phyloP scores from a whole-genome alignment of 2,329 filamentous ascomycete species.

The Fusarium piperis region DNA sequence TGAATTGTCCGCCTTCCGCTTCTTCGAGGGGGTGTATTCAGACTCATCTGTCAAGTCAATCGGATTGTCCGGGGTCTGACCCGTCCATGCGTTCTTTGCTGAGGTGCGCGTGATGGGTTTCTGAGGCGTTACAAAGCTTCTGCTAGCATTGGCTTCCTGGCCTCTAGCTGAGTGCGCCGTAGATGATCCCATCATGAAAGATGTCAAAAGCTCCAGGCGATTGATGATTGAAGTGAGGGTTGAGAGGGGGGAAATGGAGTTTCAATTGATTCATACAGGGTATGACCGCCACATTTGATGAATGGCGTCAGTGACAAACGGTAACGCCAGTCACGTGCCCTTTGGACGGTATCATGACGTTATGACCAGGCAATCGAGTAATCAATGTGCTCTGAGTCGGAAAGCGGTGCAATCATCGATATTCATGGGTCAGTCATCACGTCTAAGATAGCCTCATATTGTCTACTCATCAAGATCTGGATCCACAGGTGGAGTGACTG shows the following conservation, averaged over 20 bases:
- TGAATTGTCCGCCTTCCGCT: constrained; percentile 23
- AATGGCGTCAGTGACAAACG: not conserved
- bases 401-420: not conserved
- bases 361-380: not conserved
- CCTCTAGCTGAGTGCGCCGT: not conserved
- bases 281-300: not conserved
- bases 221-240: not conserved
- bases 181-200: constrained; percentile 8
- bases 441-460: not conserved
- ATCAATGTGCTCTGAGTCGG: not conserved
- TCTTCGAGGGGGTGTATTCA: constrained; percentile 14
- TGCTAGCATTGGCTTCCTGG: not conserved
- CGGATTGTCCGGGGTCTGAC: constrained; percentile 5
- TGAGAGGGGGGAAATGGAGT: not conserved
- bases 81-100: not conserved
- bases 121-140: not conserved
- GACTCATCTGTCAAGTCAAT: constrained; percentile 8
- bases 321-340: constrained; percentile 19
- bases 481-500: not conserved
- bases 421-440: not conserved
- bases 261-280: constrained; percentile 15
- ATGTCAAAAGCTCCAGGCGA: not conserved
- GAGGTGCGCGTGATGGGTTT: not conserved
- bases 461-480: not conserved
- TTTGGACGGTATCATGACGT: not conserved